These are phyloP conservation scores for Colletotrichum acutatum DNA, from an alignment of 2,329 filamentous ascomycete genomes.

Conservation along the genomic window DNA sequence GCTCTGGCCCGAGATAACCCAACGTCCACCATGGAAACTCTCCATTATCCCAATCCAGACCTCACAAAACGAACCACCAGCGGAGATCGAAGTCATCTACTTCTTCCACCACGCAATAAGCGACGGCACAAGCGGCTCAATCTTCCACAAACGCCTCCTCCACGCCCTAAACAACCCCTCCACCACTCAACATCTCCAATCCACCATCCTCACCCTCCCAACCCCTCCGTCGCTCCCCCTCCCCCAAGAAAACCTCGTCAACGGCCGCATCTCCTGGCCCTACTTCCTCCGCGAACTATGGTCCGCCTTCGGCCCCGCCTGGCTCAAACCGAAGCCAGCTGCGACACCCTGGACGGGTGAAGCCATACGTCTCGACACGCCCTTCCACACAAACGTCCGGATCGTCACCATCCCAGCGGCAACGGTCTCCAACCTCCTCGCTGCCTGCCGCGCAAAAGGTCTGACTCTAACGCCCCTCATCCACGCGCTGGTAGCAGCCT, in stretches of 20 bases:
- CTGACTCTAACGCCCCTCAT: slow-evolving; percentile 61
- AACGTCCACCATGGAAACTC: slow-evolving; percentile 59
- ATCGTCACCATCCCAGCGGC: slow-evolving; percentile 48
- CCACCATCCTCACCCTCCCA: slow-evolving; percentile 44
- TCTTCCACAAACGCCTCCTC: slow-evolving; percentile 62
- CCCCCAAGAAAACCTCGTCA: slow-evolving; percentile 53
- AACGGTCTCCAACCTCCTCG: slow-evolving; percentile 46
- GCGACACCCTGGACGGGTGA: slow-evolving; percentile 51
- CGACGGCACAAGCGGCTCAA: slow-evolving; percentile 60
- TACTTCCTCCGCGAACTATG: slow-evolving; percentile 56
- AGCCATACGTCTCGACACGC: slow-evolving; percentile 47
- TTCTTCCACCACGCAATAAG: slow-evolving; percentile 63
- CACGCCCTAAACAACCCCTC: slow-evolving; percentile 49
- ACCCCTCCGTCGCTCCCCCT: slow-evolving; percentile 47
- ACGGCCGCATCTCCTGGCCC: slow-evolving; percentile 50
- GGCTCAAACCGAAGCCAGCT: slow-evolving; percentile 44
- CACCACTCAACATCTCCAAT: background rate
- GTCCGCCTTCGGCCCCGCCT: slow-evolving; percentile 51
- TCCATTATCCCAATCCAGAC: slow-evolving; percentile 41
- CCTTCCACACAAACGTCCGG: slow-evolving; percentile 49
- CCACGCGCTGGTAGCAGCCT: slow-evolving; percentile 56
- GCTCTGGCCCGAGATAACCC: slow-evolving; percentile 52
- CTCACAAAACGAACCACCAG: background rate
- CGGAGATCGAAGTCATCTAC: slow-evolving; percentile 55
- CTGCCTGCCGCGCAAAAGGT: slow-evolving; percentile 51